Evolutionary conservation across 495 filamentous ascomycete genomes (phyloP).

Genomic region (Extremus antarcticus): DNA sequence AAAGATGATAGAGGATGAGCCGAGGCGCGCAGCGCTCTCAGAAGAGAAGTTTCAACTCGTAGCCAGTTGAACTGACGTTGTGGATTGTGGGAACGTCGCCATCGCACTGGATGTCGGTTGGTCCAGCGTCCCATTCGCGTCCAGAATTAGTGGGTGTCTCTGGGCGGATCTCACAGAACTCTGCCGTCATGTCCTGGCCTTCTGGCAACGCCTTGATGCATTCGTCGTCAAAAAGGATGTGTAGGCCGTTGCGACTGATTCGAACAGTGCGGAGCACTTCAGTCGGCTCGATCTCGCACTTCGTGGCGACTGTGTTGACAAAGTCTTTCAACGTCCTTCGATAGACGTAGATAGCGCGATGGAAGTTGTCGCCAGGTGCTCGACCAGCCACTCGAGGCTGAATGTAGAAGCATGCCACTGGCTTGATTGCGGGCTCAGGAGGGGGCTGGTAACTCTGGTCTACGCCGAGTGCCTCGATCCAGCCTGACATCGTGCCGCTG

Average conservation of each 20-base stretch:
- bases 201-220: slow-evolving; percentile 77
- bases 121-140: slow-evolving; percentile 33
- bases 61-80: slow-evolving; percentile 27
- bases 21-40: slow-evolving; percentile 18
- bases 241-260: slow-evolving; percentile 58
- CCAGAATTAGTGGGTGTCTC: slow-evolving; percentile 18
- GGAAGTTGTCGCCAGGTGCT: slow-evolving; percentile 49
- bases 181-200: slow-evolving; percentile 77
- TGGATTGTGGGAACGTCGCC: slow-evolving; percentile 27
- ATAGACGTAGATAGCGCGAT: slow-evolving; percentile 79
- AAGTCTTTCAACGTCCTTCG: slow-evolving; percentile 64
- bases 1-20: background rate
- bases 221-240: slow-evolving; percentile 84
- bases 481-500: slow-evolving; percentile 51
- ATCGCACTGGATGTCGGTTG: slow-evolving; percentile 33
- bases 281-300: slow-evolving; percentile 64
- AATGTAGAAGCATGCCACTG: slow-evolving; percentile 84
- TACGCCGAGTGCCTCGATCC: slow-evolving; percentile 85
- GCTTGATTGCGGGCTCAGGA: slow-evolving; percentile 55
- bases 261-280: slow-evolving; percentile 60
- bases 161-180: slow-evolving; percentile 39
- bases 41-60: slow-evolving; percentile 34
- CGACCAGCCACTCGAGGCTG: slow-evolving; percentile 45
- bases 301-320: slow-evolving; percentile 55
- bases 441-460: slow-evolving; percentile 79